phyloP scores from a whole-genome alignment of 2,329 filamentous ascomycete genomes.

The Sporothrix protearum region DNA sequence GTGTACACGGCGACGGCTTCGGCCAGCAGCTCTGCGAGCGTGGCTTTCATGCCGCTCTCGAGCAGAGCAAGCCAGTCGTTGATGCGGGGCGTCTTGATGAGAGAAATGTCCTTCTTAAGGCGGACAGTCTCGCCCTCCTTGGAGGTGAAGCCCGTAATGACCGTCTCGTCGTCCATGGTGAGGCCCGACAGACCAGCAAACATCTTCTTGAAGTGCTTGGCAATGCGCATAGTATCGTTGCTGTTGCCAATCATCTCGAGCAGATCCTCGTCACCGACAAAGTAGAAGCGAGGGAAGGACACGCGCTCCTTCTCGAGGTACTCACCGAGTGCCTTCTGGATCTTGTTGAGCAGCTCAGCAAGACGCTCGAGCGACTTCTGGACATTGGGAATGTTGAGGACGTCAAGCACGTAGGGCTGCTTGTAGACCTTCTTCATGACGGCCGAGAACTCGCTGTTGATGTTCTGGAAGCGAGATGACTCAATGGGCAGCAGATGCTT shows the following conservation, averaged over 20 bases:
- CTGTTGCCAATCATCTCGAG: conserved; percentile 99
- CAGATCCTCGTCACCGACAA: conserved; percentile 96
- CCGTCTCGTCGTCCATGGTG: conserved; percentile 82
- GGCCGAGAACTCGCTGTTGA: conserved; percentile 97
- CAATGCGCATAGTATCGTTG: conserved; percentile 91
- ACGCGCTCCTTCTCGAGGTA: conserved; percentile 97
- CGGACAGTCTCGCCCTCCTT: conserved; percentile 89
- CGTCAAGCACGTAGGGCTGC: conserved; percentile 90
- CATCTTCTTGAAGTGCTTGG: conserved; percentile 99
- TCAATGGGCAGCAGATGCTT: conserved; percentile 96
- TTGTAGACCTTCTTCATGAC: conserved; percentile 99
- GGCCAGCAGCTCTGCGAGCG: conserved; percentile 81
- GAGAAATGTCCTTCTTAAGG: conserved; percentile 85
- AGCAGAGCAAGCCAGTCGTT: conserved; percentile 98
- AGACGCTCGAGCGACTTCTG: conserved; percentile 94
- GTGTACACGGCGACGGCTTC: conserved; percentile 83
- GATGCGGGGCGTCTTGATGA: conserved; percentile 91
- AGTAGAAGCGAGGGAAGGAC: conserved; percentile 98
- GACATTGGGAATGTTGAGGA: conserved; percentile 90
- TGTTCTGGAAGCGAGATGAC: conserved; percentile 95
- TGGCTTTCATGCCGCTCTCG: conserved; percentile 89
- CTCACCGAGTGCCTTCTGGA: conserved; percentile 96
- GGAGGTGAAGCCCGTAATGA: conserved; percentile 88
- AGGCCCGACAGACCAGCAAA: conserved; percentile 93
- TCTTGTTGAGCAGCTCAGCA: conserved; percentile 97